Evolutionary conservation across 192 early-diverging fungal species (phyloP), one percentile per base, ranked within the genome.

Genomic region (Cetraspora pellucida): DNA sequence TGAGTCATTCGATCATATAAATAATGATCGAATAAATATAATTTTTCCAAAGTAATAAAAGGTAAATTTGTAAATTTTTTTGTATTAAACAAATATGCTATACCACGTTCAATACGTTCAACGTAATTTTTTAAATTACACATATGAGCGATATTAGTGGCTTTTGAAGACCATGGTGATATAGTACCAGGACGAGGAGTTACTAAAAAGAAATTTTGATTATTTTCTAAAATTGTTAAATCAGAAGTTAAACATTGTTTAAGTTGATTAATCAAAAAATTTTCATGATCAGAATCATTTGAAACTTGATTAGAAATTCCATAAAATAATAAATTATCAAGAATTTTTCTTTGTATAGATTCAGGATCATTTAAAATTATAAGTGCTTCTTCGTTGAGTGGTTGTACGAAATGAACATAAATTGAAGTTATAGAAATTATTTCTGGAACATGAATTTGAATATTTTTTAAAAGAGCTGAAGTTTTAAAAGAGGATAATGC

Each of bases 141-240:
- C 55, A 94, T 90, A 43, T 89, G 87, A 17, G 94, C 94, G 84
- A 99, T 99, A 78, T 99, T 97, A 21, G 97, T 98, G 2, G 98
- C 98, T 89, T 99, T 99, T 66, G 95, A 96, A 21, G 96, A 97
- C 98, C 98, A 99, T 19, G 98, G 98, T 10, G 95, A 96, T 77
- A 99, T 99, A 27, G 97, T 99, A 30, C 98, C 98, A 72, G 87
- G 85, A 16, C 97, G 89, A 2, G 98, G 98, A 64, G 98, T 81
- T 44, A 98, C 93, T 79, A 91, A 81, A 45, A 96, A 77, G 68
- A 94, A 81, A 23, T 81, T 81, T 73, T 75, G 47, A 28, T 72
- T 75, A 64, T 75, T 54, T 49, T 58, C 64, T n/a, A 63, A 65
- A 14, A 21, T 68, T 7, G 68, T 30, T 3, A 72, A 6, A 37